Percentiles rank a stretch among this genome's conserved stretches.
These are phyloP conservation scores for Fusarium sp. DNA, from an alignment of 2,329 filamentous ascomycete genomes.

Conservation along the genomic window DNA sequence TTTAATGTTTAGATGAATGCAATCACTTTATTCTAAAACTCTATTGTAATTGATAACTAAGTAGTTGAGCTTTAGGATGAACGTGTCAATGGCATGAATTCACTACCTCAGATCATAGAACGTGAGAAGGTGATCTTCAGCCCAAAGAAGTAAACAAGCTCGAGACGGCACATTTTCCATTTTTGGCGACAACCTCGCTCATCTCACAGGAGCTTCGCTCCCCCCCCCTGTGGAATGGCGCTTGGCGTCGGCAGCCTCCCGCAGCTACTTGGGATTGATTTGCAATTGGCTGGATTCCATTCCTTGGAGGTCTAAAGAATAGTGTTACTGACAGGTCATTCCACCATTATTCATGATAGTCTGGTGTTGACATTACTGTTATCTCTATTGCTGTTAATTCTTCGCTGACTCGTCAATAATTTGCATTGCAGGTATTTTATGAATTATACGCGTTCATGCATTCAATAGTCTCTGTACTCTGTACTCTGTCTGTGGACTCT, in stretches of 20 bases:
- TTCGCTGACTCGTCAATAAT: no score
- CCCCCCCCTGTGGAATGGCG: conserved; percentile 20
- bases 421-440: no score
- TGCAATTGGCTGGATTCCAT: conserved; percentile 20
- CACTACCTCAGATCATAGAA: conserved; percentile 2
- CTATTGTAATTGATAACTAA: no score
- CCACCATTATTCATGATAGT: neutral
- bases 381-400: no score
- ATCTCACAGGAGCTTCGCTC: neutral
- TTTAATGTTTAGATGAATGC: neutral
- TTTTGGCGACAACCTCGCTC: conserved; percentile 11
- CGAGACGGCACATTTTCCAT: conserved; percentile 12
- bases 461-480: no score
- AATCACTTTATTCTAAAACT: no score
- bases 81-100: neutral
- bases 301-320: neutral
- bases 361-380: no score
- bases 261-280: conserved; percentile 11
- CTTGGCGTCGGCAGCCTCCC: conserved; percentile 42
- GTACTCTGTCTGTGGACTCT: no score
- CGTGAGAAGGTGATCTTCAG: neutral
- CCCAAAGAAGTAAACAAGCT: conserved; percentile 2
- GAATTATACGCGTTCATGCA: no score
- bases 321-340: conserved; percentile 12
- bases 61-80: no score